These are phyloP conservation scores for Purpureocillium takamizusanense DNA, from an alignment of 2,329 filamentous ascomycete genomes.

Conservation along the genomic window DNA sequence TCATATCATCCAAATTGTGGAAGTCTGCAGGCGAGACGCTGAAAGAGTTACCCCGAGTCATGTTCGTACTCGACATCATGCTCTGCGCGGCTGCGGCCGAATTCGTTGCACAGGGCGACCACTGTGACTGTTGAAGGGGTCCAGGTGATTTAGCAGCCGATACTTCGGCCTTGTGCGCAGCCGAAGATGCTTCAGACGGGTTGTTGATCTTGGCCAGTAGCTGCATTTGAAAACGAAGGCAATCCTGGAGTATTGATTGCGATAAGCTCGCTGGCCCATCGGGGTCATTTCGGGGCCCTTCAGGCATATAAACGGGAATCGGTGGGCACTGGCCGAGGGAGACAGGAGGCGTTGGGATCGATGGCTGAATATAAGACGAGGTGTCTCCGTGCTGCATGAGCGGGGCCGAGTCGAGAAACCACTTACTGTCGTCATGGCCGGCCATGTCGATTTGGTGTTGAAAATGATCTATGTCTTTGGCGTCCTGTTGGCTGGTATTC, in stretches of 20 bases:
- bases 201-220: background rate
- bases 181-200: background rate
- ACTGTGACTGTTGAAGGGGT: background rate
- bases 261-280: background rate
- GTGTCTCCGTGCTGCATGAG: background rate
- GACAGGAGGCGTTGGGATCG: background rate
- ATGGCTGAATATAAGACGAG: background rate
- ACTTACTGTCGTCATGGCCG: background rate
- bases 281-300: background rate
- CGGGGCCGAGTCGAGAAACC: background rate
- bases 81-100: background rate
- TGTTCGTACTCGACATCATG: background rate
- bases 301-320: no score
- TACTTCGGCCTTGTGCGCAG: background rate
- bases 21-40: background rate
- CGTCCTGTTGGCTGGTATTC: background rate
- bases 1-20: background rate
- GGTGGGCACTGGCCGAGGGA: background rate
- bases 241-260: background rate
- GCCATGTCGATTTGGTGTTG: background rate
- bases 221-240: slow-evolving; percentile 1
- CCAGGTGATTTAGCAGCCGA: background rate
- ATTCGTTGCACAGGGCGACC: background rate
- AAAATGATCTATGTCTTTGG: background rate
- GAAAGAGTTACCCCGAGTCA: background rate